Conservation (phyloP, 768 basidiomycete genomes). For the Neoboletus brunneissimus region DNA sequence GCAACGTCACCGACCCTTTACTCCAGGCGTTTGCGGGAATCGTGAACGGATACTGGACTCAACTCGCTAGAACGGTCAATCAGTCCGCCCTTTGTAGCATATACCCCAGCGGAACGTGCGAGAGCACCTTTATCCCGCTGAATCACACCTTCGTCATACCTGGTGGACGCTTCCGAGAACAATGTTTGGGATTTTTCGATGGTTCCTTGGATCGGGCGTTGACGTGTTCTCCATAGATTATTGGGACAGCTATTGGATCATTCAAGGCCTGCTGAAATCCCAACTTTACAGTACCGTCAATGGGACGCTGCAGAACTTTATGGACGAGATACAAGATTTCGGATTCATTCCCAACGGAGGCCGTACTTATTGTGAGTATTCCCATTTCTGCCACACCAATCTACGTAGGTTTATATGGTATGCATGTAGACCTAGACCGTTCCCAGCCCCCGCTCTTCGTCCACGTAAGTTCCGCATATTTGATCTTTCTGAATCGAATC, state of each 20-base stretch:
- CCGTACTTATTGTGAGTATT: constrained; percentile 73
- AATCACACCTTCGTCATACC: constrained; percentile 92
- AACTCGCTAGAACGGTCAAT: constrained; percentile 77
- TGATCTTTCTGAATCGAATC: not conserved
- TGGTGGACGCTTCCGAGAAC: constrained; percentile 81
- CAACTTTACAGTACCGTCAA: constrained; percentile 71
- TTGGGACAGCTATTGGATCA: constrained; percentile 81
- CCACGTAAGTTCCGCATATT: constrained; percentile 43
- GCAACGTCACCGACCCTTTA: constrained; percentile 66
- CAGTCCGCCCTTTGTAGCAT: constrained; percentile 59
- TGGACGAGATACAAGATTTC: constrained; percentile 82
- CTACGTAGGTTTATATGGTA: not conserved
- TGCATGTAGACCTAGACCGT: constrained; percentile 61
- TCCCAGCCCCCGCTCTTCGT: constrained; percentile 19
- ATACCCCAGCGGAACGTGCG: constrained; percentile 51
- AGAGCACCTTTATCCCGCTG: constrained; percentile 83
- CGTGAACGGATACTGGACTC: constrained; percentile 86
- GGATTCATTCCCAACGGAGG: constrained; percentile 97
- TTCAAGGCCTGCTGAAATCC: constrained; percentile 82
- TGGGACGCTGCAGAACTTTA: constrained; percentile 85
- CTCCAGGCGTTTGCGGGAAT: constrained; percentile 68
- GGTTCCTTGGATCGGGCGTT: not conserved
- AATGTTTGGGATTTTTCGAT: constrained; percentile 53
- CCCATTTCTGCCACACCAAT: not conserved
- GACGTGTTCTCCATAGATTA: constrained; percentile 38